phyloP scores from a whole-genome alignment of 371 early-diverging fungal species.

The Mucor sp. region DNA sequence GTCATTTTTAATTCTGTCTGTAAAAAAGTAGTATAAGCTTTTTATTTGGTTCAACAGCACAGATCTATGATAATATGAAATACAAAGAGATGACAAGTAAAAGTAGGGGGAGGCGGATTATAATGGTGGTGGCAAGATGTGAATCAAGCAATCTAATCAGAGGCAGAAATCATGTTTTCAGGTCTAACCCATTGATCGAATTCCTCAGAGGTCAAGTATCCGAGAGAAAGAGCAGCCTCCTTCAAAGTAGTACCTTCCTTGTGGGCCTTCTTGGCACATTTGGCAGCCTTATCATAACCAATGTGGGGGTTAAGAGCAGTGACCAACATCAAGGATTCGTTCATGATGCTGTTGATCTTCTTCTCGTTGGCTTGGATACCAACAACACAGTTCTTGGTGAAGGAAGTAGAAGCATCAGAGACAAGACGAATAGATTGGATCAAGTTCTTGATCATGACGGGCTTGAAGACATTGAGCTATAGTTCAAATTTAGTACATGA shows the following conservation, averaged over 20 bases:
- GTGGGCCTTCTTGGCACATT: constrained; percentile 87
- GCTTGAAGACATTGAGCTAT: constrained; percentile 90
- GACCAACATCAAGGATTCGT: constrained; percentile 85
- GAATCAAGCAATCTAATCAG: constrained; percentile 7
- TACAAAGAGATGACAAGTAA: not conserved
- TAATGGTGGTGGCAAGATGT: not conserved
- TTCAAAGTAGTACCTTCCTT: constrained; percentile 82
- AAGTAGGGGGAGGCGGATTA: not conserved
- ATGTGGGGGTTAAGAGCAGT: constrained; percentile 87
- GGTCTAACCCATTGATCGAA: constrained; percentile 88
- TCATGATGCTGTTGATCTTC: constrained; percentile 72
- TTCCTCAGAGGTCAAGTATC: constrained; percentile 74
- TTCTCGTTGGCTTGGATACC: constrained; percentile 83
- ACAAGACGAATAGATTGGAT: constrained; percentile 79
- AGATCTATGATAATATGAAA: not conserved
- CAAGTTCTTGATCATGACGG: constrained; percentile 88
- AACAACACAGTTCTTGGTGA: constrained; percentile 83
- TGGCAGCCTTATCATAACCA: constrained; percentile 86
- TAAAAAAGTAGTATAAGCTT: not conserved
- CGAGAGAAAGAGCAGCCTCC: constrained; percentile 79
- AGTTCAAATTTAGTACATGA: not conserved
- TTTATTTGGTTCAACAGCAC: not conserved
- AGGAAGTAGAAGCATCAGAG: constrained; percentile 77
- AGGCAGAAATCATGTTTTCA: constrained; percentile 72
- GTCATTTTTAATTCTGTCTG: not conserved